Percentiles rank a stretch among this genome's conserved stretches.
Evolutionary conservation across 345 rosid genomes (phyloP).

Genomic region (Rhodamnia argentea): DNA sequence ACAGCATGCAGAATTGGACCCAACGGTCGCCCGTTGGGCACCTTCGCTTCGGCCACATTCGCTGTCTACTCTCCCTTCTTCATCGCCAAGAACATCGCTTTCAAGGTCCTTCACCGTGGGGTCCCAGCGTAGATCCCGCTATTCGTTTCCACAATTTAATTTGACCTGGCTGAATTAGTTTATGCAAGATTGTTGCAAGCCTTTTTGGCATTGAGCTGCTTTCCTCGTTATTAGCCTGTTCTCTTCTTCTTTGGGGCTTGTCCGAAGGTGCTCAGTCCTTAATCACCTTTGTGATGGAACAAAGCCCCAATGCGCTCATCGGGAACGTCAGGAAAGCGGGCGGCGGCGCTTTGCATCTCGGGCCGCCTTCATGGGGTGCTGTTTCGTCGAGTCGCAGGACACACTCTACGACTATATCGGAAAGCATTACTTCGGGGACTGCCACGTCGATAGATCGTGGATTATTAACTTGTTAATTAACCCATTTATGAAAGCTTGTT

Average conservation of each 20-base stretch:
- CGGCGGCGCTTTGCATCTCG: conserved; percentile 31
- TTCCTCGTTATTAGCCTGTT: too few relatives aligned
- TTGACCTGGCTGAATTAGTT: too few relatives aligned
- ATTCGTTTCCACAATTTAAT: too few relatives aligned
- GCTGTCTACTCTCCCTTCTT: conserved; percentile 33
- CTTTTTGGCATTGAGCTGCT: too few relatives aligned
- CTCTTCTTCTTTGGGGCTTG: too few relatives aligned
- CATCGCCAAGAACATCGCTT: conserved; percentile 37
- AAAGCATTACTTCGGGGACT: conserved; percentile 28
- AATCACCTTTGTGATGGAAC: conserved; percentile 8
- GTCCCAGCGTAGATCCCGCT: background rate
- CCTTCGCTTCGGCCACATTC: conserved; percentile 39
- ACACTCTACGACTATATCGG: conserved; percentile 33
- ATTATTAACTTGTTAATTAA: background rate
- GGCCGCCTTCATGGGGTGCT: conserved; percentile 28
- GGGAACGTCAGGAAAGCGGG: conserved; percentile 34
- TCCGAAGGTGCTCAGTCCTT: too few relatives aligned
- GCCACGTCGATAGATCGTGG: conserved; percentile 35
- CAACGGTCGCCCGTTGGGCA: conserved; percentile 21
- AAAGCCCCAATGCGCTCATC: conserved; percentile 28
- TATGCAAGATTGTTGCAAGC: too few relatives aligned
- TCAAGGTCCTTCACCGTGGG: conserved; percentile 16
- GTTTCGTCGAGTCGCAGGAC: conserved; percentile 33
- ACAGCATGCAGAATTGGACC: conserved; percentile 22
- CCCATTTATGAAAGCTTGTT: too few relatives aligned